Evolutionary conservation across 805 yeast genomes (phyloP), one percentile per base, ranked within the genome.

Genomic region (Candida ortonii): DNA sequence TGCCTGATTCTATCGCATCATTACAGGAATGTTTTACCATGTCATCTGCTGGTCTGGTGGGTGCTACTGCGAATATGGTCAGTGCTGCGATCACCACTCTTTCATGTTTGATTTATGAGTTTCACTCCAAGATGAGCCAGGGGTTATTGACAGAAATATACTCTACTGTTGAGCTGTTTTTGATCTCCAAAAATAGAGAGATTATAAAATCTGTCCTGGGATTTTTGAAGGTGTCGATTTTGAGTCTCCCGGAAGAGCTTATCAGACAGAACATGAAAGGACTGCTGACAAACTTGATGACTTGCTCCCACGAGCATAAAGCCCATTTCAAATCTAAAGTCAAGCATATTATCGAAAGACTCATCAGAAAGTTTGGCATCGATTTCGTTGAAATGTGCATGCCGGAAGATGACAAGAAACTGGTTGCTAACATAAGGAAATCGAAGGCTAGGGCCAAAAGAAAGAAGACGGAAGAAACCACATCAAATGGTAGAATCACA

Each of bases 41-140:
- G 82, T 82, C 90, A 19, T 77, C 90, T 60, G 98, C 97, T 18
- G 99, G 98, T 66, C 69, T 94, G 47, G 96, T 93, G 22, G 96
- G 96, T 38, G 80, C 84, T 46, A 75, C 93, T 19, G 90, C 94
- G 22, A 95, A 90, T 64, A 90, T 90, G 96, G 84, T 93, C 20
- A 85, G 96, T 52, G 97, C 97, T n/a, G 79, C 90, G 2, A 79
- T 93, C 49, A 88, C 96, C 6, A 94, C 96, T 0, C 67, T 90
- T 35, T 80, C 95, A 28, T 81, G 96, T 54, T 65, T 90, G 28
- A 70, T 93, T 24, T 90, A 79, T 61, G 97, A 93, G 62, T 94
- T 85, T 64, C 81, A 81, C 50, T 75, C 75, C 34, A 65, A 68
- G 22, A 68, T 93, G 42, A 74, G 78, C 9, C 50, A 65, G 16